Percentiles rank a stretch among this genome's conserved stretches.
Conservation (phyloP, 2,329 filamentous ascomycete genomes). For the Dothidotthia symphoricarpi region DNA sequence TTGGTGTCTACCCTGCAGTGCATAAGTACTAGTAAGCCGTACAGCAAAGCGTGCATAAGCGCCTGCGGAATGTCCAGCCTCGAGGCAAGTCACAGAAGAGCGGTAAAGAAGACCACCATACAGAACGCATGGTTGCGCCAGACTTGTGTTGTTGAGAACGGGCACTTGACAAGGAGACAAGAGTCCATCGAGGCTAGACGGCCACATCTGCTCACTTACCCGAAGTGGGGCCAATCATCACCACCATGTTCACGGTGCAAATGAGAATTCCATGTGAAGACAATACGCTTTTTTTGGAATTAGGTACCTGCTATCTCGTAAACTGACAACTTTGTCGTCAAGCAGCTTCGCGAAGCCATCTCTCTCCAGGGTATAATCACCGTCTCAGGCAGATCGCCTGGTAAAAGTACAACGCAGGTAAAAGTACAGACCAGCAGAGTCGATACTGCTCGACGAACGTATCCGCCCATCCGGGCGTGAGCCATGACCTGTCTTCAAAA, state of each 20-base stretch:
- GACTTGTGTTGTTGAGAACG: conserved; percentile 4
- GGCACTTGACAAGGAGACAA: not conserved
- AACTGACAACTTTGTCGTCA: conserved; percentile 30
- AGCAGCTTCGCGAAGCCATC: conserved; percentile 21
- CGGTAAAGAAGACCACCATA: conserved; percentile 36
- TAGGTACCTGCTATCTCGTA: conserved; percentile 31
- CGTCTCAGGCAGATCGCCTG: conserved; percentile 22
- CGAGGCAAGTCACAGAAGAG: conserved; percentile 40
- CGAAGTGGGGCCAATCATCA: not conserved
- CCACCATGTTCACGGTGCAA: not conserved
- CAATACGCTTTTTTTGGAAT: conserved; percentile 36
- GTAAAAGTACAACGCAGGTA: conserved; percentile 45
- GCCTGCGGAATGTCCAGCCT: conserved; percentile 26
- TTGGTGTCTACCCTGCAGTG: conserved; percentile 27
- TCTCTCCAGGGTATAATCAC: conserved; percentile 37
- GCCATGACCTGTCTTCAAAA: conserved; percentile 36
- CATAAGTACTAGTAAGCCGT: conserved; percentile 22
- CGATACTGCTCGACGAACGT: conserved; percentile 18
- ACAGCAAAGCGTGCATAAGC: conserved; percentile 41
- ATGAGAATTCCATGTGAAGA: conserved; percentile 7
- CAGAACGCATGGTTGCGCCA: conserved; percentile 23
- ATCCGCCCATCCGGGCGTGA: conserved; percentile 37
- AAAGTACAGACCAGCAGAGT: conserved; percentile 40
- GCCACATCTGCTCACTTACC: not conserved
- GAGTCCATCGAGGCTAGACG: not conserved